Percentiles rank a stretch among this genome's conserved stretches.
Evolutionary conservation across 2,329 filamentous ascomycete genomes (phyloP).

Genomic region (Phaeosphaeriaceae sp.): DNA sequence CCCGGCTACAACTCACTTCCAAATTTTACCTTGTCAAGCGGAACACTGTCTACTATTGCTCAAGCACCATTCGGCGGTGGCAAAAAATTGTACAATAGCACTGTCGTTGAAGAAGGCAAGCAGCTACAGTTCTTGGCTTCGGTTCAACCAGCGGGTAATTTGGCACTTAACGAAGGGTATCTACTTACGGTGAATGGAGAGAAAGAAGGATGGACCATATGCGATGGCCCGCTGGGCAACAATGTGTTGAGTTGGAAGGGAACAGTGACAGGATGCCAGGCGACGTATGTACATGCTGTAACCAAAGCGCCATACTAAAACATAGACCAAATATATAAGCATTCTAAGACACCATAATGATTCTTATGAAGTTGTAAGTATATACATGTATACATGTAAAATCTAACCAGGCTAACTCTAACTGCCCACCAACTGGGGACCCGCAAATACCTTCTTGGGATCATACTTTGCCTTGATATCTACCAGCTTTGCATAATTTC

Average conservation of each 20-base stretch:
- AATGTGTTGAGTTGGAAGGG: conserved; percentile 50
- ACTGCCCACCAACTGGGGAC: conserved; percentile 33
- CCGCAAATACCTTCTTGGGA: conserved; percentile 37
- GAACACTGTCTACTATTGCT: conserved; percentile 40
- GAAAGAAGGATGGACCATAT: conserved; percentile 49
- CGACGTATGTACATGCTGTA: conserved; percentile 50
- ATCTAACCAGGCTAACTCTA: conserved; percentile 2
- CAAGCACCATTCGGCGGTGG: conserved; percentile 35
- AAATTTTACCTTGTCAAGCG: conserved; percentile 45
- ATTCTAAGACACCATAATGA: too few species aligned
- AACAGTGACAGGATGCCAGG: conserved; percentile 38
- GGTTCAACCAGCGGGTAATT: conserved; percentile 38
- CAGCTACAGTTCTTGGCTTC: conserved; percentile 43
- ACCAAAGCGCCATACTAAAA: conserved; percentile 46
- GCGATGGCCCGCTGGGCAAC: conserved; percentile 37
- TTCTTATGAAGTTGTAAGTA: neutral
- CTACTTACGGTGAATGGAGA: conserved; percentile 46
- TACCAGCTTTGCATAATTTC: conserved; percentile 39
- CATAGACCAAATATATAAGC: too few species aligned
- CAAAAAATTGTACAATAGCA: conserved; percentile 42
- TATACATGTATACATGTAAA: neutral
- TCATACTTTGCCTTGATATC: conserved; percentile 44
- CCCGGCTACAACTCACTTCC: conserved; percentile 50
- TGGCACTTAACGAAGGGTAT: conserved; percentile 46
- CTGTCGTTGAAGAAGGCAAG: conserved; percentile 27